These are phyloP conservation scores for Dunaliella sp. DNA, from an alignment of 139 green algal genomes.

Conservation along the genomic window DNA sequence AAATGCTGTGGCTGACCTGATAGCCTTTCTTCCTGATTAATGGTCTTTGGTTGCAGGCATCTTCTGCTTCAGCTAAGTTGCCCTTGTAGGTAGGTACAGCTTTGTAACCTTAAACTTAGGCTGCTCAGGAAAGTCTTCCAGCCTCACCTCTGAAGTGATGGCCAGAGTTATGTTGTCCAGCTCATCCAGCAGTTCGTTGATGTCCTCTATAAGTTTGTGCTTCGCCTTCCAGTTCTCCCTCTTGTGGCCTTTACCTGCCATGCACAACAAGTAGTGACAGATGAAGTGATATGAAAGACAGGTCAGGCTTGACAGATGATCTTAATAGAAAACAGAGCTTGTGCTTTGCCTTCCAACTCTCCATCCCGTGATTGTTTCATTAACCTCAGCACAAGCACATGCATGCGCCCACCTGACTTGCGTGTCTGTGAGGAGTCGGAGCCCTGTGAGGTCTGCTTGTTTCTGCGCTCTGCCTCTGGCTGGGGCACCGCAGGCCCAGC, in stretches of 20 bases:
- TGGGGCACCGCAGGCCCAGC: background rate
- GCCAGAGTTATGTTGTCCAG: conserved; percentile 78
- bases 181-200: conserved; percentile 95
- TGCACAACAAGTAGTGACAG: too few species aligned
- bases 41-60: too few species aligned
- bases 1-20: too few species aligned
- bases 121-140: background rate
- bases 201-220: conserved; percentile 79
- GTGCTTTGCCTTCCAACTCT: too few species aligned
- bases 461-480: background rate
- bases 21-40: too few species aligned
- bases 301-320: too few species aligned
- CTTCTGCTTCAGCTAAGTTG: too few species aligned
- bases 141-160: conserved; percentile 33
- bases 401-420: background rate
- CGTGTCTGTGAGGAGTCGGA: background rate
- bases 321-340: too few species aligned
- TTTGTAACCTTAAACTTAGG: too few species aligned
- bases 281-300: too few species aligned
- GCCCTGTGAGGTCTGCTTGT: background rate
- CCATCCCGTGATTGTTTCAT: too few species aligned
- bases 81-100: too few species aligned
- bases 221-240: conserved; percentile 26
- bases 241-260: conserved; percentile 15
- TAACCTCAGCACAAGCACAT: background rate